Conservation (phyloP, 2,329 filamentous ascomycete genomes). For the Diaporthe australafricana region DNA sequence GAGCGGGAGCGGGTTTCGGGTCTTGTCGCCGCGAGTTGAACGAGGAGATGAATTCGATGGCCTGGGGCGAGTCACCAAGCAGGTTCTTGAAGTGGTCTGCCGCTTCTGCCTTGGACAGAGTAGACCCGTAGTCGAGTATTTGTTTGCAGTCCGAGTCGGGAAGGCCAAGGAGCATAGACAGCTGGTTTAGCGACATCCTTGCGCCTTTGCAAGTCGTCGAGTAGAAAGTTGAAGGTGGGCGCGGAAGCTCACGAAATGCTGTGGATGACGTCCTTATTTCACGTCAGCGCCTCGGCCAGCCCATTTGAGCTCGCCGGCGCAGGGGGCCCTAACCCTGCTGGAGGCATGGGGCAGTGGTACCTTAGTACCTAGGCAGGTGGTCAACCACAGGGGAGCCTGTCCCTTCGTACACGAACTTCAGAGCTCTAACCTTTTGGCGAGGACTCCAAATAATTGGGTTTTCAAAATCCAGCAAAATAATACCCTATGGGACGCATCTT, state of each 20-base stretch:
- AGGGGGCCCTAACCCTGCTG: slow-evolving; percentile 9
- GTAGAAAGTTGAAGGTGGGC: background rate
- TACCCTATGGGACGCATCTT: too few species aligned
- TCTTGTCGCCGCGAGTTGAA: slow-evolving; percentile 77
- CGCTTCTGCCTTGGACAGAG: slow-evolving; percentile 80
- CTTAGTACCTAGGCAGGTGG: too few species aligned
- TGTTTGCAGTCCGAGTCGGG: slow-evolving; percentile 88
- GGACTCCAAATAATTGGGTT: too few species aligned
- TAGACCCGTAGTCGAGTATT: slow-evolving; percentile 83
- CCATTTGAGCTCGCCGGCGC: background rate
- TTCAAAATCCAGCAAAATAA: too few species aligned
- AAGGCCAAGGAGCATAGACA: slow-evolving; percentile 84
- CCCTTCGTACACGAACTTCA: too few species aligned
- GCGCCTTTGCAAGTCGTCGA: background rate
- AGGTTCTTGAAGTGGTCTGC: slow-evolving; percentile 89
- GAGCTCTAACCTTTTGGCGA: too few species aligned
- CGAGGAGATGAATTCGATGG: slow-evolving; percentile 80
- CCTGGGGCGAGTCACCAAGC: slow-evolving; percentile 84
- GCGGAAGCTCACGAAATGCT: background rate
- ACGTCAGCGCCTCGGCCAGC: slow-evolving; percentile 3
- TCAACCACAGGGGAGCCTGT: too few species aligned
- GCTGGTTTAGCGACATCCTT: slow-evolving; percentile 71
- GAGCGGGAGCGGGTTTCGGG: slow-evolving; percentile 46
- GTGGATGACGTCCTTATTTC: background rate
- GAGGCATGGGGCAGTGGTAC: too few species aligned